Percentiles rank a stretch among this genome's conserved stretches.
These are phyloP conservation scores for Claviceps sp. DNA, from an alignment of 2,329 filamentous ascomycete genomes.

Conservation along the genomic window DNA sequence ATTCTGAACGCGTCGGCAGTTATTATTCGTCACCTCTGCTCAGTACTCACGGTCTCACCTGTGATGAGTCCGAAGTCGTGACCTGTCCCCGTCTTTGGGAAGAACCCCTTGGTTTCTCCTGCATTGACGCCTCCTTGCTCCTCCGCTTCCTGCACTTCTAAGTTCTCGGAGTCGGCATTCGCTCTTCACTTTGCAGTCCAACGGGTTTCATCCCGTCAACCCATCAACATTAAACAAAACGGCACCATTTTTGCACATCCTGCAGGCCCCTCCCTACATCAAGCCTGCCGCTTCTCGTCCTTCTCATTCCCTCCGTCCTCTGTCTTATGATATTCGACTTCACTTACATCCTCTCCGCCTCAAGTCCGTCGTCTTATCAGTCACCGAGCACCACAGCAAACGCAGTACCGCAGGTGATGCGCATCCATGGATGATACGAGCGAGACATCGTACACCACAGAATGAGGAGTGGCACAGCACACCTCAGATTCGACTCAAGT, in stretches of 20 bases:
- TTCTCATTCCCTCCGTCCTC: too few species aligned
- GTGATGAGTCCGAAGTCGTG: too few species aligned
- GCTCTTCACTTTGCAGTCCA: too few species aligned
- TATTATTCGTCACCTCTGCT: slow-evolving; percentile 2
- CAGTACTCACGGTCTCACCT: too few species aligned
- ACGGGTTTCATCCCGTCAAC: too few species aligned
- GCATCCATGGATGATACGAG: neutral
- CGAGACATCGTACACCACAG: neutral
- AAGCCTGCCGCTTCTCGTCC: too few species aligned
- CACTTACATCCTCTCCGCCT: neutral
- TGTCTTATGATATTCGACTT: too few species aligned
- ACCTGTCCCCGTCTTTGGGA: slow-evolving; percentile 1
- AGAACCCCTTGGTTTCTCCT: neutral
- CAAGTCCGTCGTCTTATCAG: neutral
- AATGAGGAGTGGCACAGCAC: neutral
- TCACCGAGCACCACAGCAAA: neutral
- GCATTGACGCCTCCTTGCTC: neutral
- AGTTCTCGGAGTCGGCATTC: neutral
- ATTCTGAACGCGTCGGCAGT: too few species aligned
- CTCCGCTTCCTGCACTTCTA: neutral
- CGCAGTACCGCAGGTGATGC: neutral
- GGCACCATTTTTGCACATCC: too few species aligned
- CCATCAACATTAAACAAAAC: too few species aligned
- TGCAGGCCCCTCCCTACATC: too few species aligned
- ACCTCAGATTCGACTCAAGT: neutral